A percentile compares a stretch with the other conserved stretches of the same genome.
Conservation (phyloP, 2,329 filamentous ascomycete genomes). For the Emergomyces orientalis region DNA sequence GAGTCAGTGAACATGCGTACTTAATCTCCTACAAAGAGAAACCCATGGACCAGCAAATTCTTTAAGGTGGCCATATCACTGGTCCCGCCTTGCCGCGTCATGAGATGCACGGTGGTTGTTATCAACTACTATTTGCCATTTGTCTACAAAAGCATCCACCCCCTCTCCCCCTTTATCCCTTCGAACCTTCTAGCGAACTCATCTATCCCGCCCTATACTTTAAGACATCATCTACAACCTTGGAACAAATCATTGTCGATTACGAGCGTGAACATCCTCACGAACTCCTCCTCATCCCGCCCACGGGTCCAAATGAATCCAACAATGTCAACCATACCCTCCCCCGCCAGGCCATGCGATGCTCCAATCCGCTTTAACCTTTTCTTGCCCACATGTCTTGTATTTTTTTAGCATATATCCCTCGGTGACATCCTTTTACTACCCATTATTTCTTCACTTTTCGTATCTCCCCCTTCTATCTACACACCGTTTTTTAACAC, state of each 20-base stretch:
- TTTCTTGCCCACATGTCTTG: not conserved
- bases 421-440: not conserved
- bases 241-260: not conserved
- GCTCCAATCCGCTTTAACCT: not conserved
- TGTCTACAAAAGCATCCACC: not conserved
- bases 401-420: not conserved
- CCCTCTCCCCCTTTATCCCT: not conserved
- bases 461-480: not conserved
- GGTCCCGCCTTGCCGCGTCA: not conserved
- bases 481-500: not conserved
- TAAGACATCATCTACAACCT: not conserved
- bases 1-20: not conserved
- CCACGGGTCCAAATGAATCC: not conserved
- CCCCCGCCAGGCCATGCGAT: not conserved
- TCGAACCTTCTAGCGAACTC: not conserved
- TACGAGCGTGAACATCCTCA: not conserved
- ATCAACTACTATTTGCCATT: not conserved
- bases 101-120: not conserved
- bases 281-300: not conserved
- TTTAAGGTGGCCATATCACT: not conserved
- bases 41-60: not conserved
- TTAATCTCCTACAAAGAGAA: not conserved
- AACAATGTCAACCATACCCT: not conserved
- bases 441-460: not conserved
- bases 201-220: not conserved